These are phyloP conservation scores for Monosporascus sp. DNA, from an alignment of 2,329 filamentous ascomycete species.

Conservation along the genomic window DNA sequence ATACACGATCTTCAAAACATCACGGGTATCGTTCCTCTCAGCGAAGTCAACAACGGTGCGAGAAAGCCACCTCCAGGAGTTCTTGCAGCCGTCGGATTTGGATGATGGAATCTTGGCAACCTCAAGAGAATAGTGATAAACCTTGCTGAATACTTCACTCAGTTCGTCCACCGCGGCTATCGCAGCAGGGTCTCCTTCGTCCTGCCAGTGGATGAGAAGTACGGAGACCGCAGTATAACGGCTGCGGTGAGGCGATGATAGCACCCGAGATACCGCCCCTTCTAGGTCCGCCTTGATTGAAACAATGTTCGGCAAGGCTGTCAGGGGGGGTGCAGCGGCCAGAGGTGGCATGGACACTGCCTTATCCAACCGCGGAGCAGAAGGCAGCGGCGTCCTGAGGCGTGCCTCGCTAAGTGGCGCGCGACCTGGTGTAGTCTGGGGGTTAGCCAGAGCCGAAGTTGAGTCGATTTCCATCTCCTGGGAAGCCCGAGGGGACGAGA, in stretches of 20 bases:
- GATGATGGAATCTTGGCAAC: constrained; percentile 45
- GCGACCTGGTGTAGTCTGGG: constrained; percentile 26
- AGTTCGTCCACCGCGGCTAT: constrained; percentile 42
- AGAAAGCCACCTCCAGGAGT: constrained; percentile 50
- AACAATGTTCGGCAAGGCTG: constrained; percentile 43
- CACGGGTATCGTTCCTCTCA: constrained; percentile 48
- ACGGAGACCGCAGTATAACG: constrained; percentile 50
- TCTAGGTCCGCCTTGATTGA: constrained; percentile 50
- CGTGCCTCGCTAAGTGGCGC: constrained; percentile 42
- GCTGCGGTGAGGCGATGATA: constrained; percentile 45
- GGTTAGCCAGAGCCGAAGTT: constrained; percentile 23
- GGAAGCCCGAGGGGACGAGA: constrained; percentile 39
- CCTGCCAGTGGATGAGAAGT: constrained; percentile 53
- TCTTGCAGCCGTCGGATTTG: constrained; percentile 39
- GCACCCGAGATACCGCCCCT: constrained; percentile 42
- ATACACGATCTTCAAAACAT: constrained; percentile 55
- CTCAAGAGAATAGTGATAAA: constrained; percentile 48
- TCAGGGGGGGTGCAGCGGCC: constrained; percentile 17
- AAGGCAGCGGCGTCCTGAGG: constrained; percentile 52
- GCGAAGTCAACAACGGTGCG: constrained; percentile 48
- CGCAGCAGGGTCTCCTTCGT: constrained; percentile 43
- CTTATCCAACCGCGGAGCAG: constrained; percentile 51
- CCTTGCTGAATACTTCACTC: constrained; percentile 44
- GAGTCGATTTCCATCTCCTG: constrained; percentile 55
- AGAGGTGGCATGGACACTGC: constrained; percentile 33